Conservation (phyloP, 2,329 filamentous ascomycete genomes). For the Penicillium sclerotiorum region DNA sequence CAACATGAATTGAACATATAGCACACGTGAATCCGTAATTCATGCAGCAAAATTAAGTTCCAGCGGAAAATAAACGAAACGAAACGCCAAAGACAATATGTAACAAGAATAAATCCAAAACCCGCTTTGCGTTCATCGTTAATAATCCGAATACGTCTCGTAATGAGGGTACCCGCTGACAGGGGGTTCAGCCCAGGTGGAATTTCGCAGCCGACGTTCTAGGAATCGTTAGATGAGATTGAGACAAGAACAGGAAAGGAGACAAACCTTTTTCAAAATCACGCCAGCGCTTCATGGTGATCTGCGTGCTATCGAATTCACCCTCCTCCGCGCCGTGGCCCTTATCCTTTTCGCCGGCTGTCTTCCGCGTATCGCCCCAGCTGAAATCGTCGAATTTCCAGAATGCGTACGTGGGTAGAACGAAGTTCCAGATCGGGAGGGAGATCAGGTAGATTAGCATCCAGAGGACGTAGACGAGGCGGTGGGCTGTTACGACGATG, state of each 20-base stretch:
- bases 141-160: constrained; percentile 44
- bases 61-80: too few species aligned
- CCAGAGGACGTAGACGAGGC: constrained; percentile 89
- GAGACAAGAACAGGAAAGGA: background rate
- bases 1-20: background rate
- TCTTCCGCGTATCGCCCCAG: constrained; percentile 98
- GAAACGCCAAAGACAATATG: constrained; percentile 4
- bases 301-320: constrained; percentile 97
- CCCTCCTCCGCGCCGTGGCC: constrained; percentile 81
- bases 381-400: constrained; percentile 99
- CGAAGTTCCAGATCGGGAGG: constrained; percentile 95
- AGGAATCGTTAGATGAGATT: constrained; percentile 10
- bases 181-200: constrained; percentile 30
- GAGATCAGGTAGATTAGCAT: constrained; percentile 95
- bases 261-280: constrained; percentile 82
- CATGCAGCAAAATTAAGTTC: background rate
- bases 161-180: constrained; percentile 35
- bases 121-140: constrained; percentile 11
- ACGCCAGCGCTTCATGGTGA: constrained; percentile 98
- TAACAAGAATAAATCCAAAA: constrained; percentile 3
- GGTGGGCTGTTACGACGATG: constrained; percentile 91
- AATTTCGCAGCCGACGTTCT: constrained; percentile 43
- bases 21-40: background rate
- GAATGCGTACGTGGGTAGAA: constrained; percentile 90
- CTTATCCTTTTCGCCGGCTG: constrained; percentile 87